Evolutionary conservation across 495 filamentous ascomycete genomes (phyloP).

Genomic region (Neurospora terricola): DNA sequence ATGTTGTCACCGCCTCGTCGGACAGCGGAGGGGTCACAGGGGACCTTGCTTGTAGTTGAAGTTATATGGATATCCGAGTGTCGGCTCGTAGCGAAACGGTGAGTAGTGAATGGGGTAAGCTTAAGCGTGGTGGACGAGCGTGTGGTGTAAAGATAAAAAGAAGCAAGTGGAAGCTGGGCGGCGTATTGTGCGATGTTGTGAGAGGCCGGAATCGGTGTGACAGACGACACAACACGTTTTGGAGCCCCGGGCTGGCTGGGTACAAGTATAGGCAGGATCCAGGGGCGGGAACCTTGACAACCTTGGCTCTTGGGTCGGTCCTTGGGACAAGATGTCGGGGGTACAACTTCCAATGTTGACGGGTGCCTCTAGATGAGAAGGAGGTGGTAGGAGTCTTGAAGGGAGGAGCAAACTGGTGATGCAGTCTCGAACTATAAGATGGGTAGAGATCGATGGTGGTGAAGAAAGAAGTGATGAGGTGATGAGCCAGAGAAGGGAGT

Average conservation of each 20-base stretch:
- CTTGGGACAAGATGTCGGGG: not conserved
- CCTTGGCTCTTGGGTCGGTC: not conserved
- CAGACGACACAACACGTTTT: not conserved
- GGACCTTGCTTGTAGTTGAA: not conserved
- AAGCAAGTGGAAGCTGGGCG: not conserved
- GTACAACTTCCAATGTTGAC: not conserved
- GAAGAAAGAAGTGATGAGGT: not conserved
- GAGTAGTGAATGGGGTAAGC: not conserved
- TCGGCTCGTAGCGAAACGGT: not conserved
- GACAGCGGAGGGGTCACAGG: constrained; percentile 4
- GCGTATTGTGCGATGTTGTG: not conserved
- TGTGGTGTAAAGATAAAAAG: not conserved
- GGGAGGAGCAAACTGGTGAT: not conserved
- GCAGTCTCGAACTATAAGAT: not conserved
- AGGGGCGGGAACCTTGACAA: not conserved
- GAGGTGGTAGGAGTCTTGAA: not conserved
- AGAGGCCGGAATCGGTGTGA: not conserved
- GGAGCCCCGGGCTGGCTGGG: not conserved
- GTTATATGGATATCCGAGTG: not conserved
- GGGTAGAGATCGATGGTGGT: not conserved
- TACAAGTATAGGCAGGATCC: not conserved
- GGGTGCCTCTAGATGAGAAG: not conserved
- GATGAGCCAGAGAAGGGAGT: not conserved
- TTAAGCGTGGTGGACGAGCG: not conserved
- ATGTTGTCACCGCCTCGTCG: constrained; percentile 21